Evolutionary conservation across 1,139 yeast species (phyloP).

Genomic region (Kazachstania sp.): DNA sequence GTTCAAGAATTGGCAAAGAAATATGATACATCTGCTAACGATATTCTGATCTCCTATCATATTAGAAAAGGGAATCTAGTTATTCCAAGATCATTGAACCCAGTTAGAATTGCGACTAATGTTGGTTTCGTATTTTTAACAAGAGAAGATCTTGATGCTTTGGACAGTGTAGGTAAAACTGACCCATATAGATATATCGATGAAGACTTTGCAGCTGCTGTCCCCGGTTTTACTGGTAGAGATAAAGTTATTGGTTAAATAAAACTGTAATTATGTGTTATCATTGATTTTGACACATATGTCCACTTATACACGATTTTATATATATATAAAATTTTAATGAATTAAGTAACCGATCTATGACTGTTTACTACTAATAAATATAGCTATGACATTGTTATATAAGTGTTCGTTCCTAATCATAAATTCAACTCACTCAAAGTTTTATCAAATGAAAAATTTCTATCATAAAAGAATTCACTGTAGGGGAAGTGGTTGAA

Average conservation of each 20-base stretch:
- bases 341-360: not conserved
- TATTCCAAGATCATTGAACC: conserved; percentile 44
- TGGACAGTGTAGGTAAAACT: conserved; percentile 39
- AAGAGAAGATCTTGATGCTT: conserved; percentile 36
- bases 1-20: conserved; percentile 40
- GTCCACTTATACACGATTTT: not conserved
- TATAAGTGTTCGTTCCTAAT: not conserved
- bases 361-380: no score
- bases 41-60: conserved; percentile 47
- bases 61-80: conserved; percentile 45
- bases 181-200: conserved; percentile 36
- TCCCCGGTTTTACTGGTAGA: conserved; percentile 6
- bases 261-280: not conserved
- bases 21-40: conserved; percentile 38
- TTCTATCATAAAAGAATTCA: conserved; percentile 11
- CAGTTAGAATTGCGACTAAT: conserved; percentile 30
- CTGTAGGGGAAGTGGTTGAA: conserved; percentile 3
- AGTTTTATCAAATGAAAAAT: conserved; percentile 6
- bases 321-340: not conserved
- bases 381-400: not conserved
- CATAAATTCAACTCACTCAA: conserved; percentile 3
- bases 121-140: conserved; percentile 36
- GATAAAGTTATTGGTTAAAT: conserved; percentile 1
- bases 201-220: conserved; percentile 24
- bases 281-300: not conserved